phyloP scores from a whole-genome alignment of 371 early-diverging fungal species.

The Apophysomyces ossiformis region DNA sequence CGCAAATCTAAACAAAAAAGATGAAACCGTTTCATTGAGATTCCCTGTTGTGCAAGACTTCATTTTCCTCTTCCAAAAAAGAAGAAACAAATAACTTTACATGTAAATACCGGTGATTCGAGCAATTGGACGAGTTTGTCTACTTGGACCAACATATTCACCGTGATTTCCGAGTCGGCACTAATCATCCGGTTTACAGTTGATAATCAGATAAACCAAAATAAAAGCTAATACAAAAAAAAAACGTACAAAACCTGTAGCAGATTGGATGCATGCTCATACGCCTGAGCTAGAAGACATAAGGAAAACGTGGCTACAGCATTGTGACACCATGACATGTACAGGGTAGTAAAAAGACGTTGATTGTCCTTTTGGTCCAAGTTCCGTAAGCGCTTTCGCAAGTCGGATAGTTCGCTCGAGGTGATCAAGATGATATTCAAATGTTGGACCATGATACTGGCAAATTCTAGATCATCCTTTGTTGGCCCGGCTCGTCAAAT shows the following conservation, averaged over 20 bases:
- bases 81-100: conserved; percentile 29
- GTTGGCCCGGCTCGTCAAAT: not conserved
- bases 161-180: conserved; percentile 90
- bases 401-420: conserved; percentile 81
- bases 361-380: conserved; percentile 73
- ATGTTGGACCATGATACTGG: conserved; percentile 91
- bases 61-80: not conserved
- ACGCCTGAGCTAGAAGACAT: conserved; percentile 89
- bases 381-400: conserved; percentile 73
- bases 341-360: conserved; percentile 76
- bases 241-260: conserved; percentile 71
- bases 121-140: conserved; percentile 93
- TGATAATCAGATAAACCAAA: too few species aligned
- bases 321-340: conserved; percentile 92
- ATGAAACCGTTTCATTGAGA: too few species aligned
- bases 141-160: conserved; percentile 85
- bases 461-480: conserved; percentile 77
- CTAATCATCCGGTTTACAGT: conserved; percentile 22
- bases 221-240: too few species aligned
- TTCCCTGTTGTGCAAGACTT: not conserved
- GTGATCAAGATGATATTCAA: conserved; percentile 91
- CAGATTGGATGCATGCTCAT: conserved; percentile 83
- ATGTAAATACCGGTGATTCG: conserved; percentile 94
- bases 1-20: conserved; percentile 61
- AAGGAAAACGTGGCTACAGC: conserved; percentile 87